Evolutionary conservation across 352 stramenopile species (phyloP).

Genomic region (Pythium insidiosum): DNA sequence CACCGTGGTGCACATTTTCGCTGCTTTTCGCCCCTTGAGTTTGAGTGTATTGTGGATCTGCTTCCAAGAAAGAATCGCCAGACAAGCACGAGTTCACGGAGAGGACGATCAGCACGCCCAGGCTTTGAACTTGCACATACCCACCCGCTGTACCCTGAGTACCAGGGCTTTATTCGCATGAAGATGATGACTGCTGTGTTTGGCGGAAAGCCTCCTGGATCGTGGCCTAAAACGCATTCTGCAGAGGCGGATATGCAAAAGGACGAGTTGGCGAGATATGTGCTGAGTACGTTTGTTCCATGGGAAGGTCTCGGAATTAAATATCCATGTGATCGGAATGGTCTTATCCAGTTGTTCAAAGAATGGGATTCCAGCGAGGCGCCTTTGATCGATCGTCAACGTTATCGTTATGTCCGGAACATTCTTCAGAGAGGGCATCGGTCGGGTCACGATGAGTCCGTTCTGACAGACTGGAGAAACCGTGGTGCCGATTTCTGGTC

Average conservation of each 20-base stretch:
- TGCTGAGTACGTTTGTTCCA: neutral
- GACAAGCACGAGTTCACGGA: neutral
- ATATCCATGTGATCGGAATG: neutral
- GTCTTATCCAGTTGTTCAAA: neutral
- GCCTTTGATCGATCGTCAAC: neutral
- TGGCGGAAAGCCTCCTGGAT: neutral
- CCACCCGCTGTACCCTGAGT: conserved; percentile 2
- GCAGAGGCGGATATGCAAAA: neutral
- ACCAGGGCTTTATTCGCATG: neutral
- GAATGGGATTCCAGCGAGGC: conserved; percentile 2
- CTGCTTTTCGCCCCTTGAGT: conserved; percentile 1
- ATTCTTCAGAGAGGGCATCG: neutral
- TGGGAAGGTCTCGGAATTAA: neutral
- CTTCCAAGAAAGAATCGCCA: neutral
- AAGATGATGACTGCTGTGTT: conserved; percentile 7
- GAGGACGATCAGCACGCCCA: no score
- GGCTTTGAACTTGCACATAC: neutral
- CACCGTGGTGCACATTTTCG: neutral
- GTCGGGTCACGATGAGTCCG: neutral
- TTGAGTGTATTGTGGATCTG: conserved; percentile 6
- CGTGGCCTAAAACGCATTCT: neutral
- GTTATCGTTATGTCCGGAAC: conserved; percentile 3
- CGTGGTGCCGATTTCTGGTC: conserved; percentile 2
- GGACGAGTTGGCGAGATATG: neutral
- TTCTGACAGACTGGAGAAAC: conserved; percentile 5